Base-by-base conservation (phyloP, 2,329 filamentous ascomycete genomes). In the Parascedosporium putredinis region DNA sequence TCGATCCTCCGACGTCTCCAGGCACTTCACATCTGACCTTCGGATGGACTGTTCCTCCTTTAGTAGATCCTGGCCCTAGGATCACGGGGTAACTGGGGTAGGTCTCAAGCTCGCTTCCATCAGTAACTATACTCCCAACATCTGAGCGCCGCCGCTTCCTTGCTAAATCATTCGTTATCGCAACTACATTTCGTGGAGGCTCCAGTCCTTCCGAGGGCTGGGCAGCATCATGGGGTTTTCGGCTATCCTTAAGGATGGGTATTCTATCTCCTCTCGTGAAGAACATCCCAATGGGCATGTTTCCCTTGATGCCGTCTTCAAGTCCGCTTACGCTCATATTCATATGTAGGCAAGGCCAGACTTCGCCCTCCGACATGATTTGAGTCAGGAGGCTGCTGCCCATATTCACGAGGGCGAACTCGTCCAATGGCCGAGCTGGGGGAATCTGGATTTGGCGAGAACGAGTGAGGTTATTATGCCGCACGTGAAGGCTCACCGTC, bases 261-360 rank as follows among this genome's bases (percentile, higher is more conserved):
- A 36, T 36, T 16, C 43, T 36, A 8, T 10, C 22, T 43, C 47
- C 83, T 67, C 84, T 84, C 23, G 95, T 71, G n/a, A 98, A 72
- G 60, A 96, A 97, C 1, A 79, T 75, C 42, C 85, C 84, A 56
- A 98, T 97, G 29, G 85, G 87, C 72, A 83, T 83, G 60, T 95
- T 97, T 4, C 87, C 85, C 36, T 76, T 80, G 51, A 91, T 71
- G 2, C 88, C 86, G 55, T 96, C 89, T 63, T 97, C 90, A 55
- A 97, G 96, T 0, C 88, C 90, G n/a, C 81, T 83, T 22, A 97
- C 88, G 55, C 85, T 90, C 43, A 97, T 68, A 51, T 87, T 93
- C 7, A 98, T 72, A 60, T 95, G 93, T n/a, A 81, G 74, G 62
- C 93, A 97, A 5, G 93, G 93, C 88, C 89, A 97, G 14, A 86